Conservation (phyloP, 257 asterid species). For the Ilex aquifolium region DNA sequence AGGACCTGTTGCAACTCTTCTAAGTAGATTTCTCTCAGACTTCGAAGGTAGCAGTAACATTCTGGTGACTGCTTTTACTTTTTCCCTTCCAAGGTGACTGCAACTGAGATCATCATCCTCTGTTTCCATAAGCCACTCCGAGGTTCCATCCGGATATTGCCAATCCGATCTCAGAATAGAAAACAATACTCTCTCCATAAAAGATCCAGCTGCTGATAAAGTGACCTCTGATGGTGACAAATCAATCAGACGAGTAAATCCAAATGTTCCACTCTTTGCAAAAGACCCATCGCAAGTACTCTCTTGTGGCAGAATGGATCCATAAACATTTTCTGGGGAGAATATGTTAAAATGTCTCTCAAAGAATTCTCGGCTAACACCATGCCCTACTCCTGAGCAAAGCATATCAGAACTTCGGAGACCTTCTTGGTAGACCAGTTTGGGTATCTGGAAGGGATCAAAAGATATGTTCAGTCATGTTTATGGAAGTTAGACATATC, state of each 20-base stretch:
- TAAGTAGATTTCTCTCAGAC: constrained; percentile 40
- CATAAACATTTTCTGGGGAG: constrained; percentile 65
- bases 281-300: constrained; percentile 21
- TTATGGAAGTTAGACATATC: too few species aligned
- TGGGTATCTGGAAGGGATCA: constrained; percentile 60
- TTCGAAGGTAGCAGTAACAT: constrained; percentile 73
- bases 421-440: constrained; percentile 66
- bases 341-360: constrained; percentile 68
- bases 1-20: constrained; percentile 64
- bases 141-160: constrained; percentile 47
- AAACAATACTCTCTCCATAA: constrained; percentile 75
- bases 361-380: constrained; percentile 33
- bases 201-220: constrained; percentile 62
- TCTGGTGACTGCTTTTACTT: constrained; percentile 76
- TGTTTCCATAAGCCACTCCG: constrained; percentile 53
- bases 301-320: constrained; percentile 40
- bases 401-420: constrained; percentile 27
- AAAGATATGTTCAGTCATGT: not conserved
- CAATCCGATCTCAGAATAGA: constrained; percentile 48
- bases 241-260: constrained; percentile 75
- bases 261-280: constrained; percentile 59
- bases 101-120: constrained; percentile 37
- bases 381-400: constrained; percentile 28
- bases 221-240: constrained; percentile 76
- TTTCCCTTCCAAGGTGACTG: constrained; percentile 58